A percentile compares a stretch with the other conserved stretches of the same genome.
Evolutionary conservation across 441 rosid genomes (phyloP).

Genomic region (Flueggea neowawraea): DNA sequence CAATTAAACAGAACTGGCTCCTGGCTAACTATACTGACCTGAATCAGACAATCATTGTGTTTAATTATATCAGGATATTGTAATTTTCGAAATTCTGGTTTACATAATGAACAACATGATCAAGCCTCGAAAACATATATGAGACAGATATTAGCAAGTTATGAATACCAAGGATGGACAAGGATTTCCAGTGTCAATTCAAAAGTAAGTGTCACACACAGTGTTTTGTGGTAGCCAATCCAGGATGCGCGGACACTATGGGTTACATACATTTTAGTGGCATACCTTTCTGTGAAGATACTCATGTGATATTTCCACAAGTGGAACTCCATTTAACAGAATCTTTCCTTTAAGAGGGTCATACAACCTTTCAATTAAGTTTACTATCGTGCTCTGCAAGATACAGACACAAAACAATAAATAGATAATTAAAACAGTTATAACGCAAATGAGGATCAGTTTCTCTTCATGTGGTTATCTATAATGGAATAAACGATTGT

Average conservation of each 20-base stretch:
- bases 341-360: conserved; percentile 88
- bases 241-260: not conserved
- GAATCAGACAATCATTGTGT: conserved; percentile 7
- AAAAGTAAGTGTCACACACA: not conserved
- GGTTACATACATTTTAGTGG: not conserved
- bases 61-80: too few species aligned
- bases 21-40: conserved; percentile 97
- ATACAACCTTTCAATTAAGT: conserved; percentile 88
- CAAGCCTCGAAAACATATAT: too few species aligned
- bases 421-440: not conserved
- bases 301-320: conserved; percentile 78
- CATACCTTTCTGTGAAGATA: conserved; percentile 77
- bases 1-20: conserved; percentile 97
- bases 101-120: too few species aligned
- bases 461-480: not conserved
- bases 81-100: too few species aligned
- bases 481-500: not conserved
- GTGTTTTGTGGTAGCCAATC: not conserved
- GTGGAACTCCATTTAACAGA: conserved; percentile 74
- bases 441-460: not conserved
- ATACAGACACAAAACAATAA: not conserved
- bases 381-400: conserved; percentile 86
- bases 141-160: too few species aligned
- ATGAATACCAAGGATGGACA: not conserved
- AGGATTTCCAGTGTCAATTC: not conserved